phyloP scores from a whole-genome alignment of 2,329 filamentous ascomycete species.

The Aureobasidium melanogenum region DNA sequence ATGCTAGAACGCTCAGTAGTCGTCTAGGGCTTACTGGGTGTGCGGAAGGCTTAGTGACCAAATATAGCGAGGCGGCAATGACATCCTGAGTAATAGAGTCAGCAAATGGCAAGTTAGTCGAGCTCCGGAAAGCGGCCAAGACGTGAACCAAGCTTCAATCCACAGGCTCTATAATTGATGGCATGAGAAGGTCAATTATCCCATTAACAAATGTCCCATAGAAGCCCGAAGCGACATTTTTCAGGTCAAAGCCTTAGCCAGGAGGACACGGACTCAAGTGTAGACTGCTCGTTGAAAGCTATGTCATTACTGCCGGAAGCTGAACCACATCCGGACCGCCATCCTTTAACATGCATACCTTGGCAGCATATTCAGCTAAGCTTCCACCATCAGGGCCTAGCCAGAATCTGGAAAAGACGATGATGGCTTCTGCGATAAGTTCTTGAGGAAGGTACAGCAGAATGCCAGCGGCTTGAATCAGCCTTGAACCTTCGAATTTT shows the following conservation, averaged over 20 bases:
- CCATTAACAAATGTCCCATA: not conserved
- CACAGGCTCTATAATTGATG: not conserved
- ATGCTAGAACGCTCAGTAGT: conserved; percentile 75
- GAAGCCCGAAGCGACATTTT: not conserved
- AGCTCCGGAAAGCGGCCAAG: not conserved
- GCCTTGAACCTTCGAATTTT: conserved; percentile 60
- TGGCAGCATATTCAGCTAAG: conserved; percentile 41
- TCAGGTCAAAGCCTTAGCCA: not conserved
- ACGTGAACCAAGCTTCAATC: not conserved
- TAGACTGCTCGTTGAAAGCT: not conserved
- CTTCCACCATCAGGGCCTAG: conserved; percentile 47
- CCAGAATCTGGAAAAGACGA: conserved; percentile 77
- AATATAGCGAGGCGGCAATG: conserved; percentile 72
- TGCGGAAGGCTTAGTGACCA: conserved; percentile 74
- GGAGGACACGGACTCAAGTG: not conserved
- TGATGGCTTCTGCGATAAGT: conserved; percentile 74
- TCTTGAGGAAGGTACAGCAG: conserved; percentile 79
- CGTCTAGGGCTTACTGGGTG: conserved; percentile 68
- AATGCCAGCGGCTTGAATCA: conserved; percentile 71
- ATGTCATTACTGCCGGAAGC: not conserved
- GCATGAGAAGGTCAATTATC: not conserved
- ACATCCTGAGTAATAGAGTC: conserved; percentile 50
- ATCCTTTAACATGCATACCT: conserved; percentile 30
- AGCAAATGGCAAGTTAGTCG: not conserved
- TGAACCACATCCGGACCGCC: not conserved